Conservation (phyloP, 331 rosid genomes). For the Ulmus americana region DNA sequence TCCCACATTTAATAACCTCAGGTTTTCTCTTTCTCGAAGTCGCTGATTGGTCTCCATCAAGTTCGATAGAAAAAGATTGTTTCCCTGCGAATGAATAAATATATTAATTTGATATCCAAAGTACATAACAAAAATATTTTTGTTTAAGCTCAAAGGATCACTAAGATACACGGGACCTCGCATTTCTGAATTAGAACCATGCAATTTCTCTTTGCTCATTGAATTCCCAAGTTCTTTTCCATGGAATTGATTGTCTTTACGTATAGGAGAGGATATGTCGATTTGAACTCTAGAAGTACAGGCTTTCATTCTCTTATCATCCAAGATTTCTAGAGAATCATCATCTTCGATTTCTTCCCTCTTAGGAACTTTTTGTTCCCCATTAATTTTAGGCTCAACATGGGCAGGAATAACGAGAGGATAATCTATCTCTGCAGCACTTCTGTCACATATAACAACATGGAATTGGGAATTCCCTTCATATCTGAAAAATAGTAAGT, state of each 20-base stretch:
- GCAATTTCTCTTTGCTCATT: not conserved
- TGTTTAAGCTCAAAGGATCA: not conserved
- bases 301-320: not conserved
- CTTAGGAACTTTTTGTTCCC: not conserved
- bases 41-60: not conserved
- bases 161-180: not conserved
- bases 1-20: not conserved
- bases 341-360: not conserved
- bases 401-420: not conserved
- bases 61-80: not conserved
- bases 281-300: not conserved
- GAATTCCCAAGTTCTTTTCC: not conserved
- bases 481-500: slow-evolving; percentile 22
- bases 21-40: not conserved
- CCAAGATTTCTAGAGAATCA: slow-evolving; percentile 1
- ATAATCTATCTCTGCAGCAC: slow-evolving; percentile 23
- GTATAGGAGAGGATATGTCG: not conserved
- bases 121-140: not conserved
- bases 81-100: not conserved
- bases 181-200: not conserved
- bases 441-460: slow-evolving; percentile 17
- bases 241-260: not conserved
- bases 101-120: not conserved
- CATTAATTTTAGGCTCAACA: not conserved
- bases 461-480: slow-evolving; percentile 19